Conservation (phyloP, 2,329 filamentous ascomycete genomes). For the Hypocrella siamensis region DNA sequence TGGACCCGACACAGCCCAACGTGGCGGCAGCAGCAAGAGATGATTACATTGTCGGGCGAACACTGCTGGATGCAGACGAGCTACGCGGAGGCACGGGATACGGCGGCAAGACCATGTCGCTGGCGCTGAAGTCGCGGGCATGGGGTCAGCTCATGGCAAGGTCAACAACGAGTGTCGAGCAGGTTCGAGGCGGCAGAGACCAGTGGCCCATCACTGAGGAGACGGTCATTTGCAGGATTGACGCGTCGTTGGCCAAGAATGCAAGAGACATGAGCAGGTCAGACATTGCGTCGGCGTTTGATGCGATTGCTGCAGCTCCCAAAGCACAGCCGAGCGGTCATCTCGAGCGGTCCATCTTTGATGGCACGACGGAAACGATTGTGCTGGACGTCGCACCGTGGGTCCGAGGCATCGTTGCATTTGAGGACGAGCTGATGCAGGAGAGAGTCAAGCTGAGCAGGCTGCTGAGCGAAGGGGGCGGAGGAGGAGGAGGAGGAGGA, state of each 20-base stretch:
- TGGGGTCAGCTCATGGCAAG: slow-evolving; percentile 7
- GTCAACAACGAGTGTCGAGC: too few species aligned
- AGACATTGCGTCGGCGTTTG: slow-evolving; percentile 44
- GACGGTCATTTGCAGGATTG: slow-evolving; percentile 19
- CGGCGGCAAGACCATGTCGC: slow-evolving; percentile 12
- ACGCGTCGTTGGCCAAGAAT: slow-evolving; percentile 17
- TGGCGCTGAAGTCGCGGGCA: slow-evolving; percentile 13
- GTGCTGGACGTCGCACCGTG: slow-evolving; percentile 74
- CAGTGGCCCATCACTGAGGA: slow-evolving; percentile 17
- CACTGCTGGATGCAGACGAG: slow-evolving; percentile 29
- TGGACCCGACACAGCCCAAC: slow-evolving; percentile 50
- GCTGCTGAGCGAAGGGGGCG: slow-evolving; percentile 42
- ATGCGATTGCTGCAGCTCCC: slow-evolving; percentile 38
- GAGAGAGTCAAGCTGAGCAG: slow-evolving; percentile 48
- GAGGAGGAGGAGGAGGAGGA: background rate
- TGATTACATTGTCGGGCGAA: slow-evolving; percentile 33
- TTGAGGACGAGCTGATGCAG: slow-evolving; percentile 55
- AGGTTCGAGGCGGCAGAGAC: too few species aligned
- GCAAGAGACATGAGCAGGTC: slow-evolving; percentile 22
- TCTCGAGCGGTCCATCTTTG: slow-evolving; percentile 59
- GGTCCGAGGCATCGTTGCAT: slow-evolving; percentile 68
- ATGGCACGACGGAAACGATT: slow-evolving; percentile 51
- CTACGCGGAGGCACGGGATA: slow-evolving; percentile 13
- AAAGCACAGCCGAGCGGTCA: slow-evolving; percentile 20
- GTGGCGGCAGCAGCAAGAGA: slow-evolving; percentile 30